These are phyloP conservation scores for Pseudogymnoascus sp. DNA, from an alignment of 2,329 filamentous ascomycete species.

Conservation along the genomic window DNA sequence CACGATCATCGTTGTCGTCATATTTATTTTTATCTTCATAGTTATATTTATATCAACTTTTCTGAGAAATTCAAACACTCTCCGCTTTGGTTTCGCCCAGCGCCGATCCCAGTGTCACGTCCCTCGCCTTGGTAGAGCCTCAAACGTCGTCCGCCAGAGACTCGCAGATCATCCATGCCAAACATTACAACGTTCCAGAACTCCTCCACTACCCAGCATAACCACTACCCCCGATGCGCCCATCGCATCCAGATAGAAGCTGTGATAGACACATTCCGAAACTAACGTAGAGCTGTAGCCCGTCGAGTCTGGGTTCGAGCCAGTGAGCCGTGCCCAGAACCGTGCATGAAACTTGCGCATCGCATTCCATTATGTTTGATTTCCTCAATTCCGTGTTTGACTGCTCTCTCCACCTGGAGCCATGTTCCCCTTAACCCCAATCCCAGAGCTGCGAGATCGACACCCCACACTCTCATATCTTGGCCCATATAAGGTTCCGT, in stretches of 20 bases:
- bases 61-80: not conserved
- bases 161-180: conserved; percentile 2
- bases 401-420: not conserved
- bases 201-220: not conserved
- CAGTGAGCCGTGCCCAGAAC: not conserved
- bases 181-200: not conserved
- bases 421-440: not conserved
- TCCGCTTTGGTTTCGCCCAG: not conserved
- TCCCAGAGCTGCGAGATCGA: not conserved
- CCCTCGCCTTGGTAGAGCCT: conserved; percentile 8
- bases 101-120: not conserved
- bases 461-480: not conserved
- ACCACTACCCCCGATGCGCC: not conserved
- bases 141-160: not conserved
- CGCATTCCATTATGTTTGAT: not conserved
- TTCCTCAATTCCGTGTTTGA: not conserved
- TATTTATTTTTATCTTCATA: conserved; percentile 1
- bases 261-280: not conserved
- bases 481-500: conserved; percentile 5
- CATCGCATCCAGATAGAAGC: not conserved
- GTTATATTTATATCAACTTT: not conserved
- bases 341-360: conserved; percentile 1
- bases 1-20: not conserved
- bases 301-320: not conserved
- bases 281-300: not conserved